phyloP scores from a whole-genome alignment of 148 eudicot species.

The Rhododendron griersonianum region DNA sequence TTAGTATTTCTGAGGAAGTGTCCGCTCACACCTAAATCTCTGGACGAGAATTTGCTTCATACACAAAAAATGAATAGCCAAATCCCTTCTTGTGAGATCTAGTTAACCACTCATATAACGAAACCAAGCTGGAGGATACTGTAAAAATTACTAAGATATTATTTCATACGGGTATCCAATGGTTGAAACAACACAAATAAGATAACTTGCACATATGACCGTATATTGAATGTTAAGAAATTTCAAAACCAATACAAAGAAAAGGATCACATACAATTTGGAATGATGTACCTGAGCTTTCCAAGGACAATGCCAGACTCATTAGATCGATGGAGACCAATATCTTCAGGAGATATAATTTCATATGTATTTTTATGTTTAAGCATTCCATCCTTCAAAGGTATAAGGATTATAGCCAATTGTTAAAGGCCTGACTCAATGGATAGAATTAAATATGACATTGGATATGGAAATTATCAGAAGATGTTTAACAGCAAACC shows the following conservation, averaged over 20 bases:
- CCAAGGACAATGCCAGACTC: constrained; percentile 97
- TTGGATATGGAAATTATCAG: not conserved
- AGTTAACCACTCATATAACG: not conserved
- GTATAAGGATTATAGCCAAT: not conserved
- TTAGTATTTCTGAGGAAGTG: not conserved
- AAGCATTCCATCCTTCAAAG: constrained; percentile 86
- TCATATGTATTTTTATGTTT: constrained; percentile 86
- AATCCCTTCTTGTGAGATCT: not conserved
- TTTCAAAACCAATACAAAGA: not conserved
- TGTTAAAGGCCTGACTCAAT: not conserved
- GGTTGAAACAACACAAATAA: not conserved
- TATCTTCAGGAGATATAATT: constrained; percentile 92
- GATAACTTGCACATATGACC: not conserved
- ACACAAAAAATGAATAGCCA: not conserved
- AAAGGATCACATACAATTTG: not conserved
- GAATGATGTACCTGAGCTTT: constrained; percentile 64
- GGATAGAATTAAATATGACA: not conserved
- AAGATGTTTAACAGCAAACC: not conserved
- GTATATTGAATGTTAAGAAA: not conserved
- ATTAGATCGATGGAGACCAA: constrained; percentile 78
- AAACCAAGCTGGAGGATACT: not conserved
- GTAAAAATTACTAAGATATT: not conserved
- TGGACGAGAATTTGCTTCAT: not conserved
- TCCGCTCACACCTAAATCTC: not conserved
- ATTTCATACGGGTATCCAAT: not conserved